phyloP scores from a whole-genome alignment of 495 filamentous ascomycete species.

The Aspergillus haitiensis region DNA sequence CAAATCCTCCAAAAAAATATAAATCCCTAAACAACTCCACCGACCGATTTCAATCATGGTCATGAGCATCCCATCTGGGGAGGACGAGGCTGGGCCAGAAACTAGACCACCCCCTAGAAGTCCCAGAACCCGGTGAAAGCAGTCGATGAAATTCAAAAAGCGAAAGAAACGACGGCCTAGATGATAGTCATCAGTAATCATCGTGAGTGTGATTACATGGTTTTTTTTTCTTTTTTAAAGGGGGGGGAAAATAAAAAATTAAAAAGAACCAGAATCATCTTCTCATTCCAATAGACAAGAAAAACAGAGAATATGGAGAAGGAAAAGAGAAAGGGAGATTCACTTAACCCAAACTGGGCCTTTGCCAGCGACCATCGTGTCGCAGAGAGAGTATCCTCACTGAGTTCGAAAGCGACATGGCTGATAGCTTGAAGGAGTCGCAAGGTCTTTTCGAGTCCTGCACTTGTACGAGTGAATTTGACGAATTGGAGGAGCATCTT shows the following conservation, averaged over 20 bases:
- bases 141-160: conserved; percentile 62
- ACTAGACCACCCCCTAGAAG: conserved; percentile 29
- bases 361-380: conserved; percentile 33
- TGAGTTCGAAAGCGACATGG: conserved; percentile 48
- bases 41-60: conserved; percentile 34
- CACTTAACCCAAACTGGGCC: conserved; percentile 38
- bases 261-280: conserved; percentile 3
- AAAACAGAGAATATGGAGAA: neutral
- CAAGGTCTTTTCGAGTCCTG: conserved; percentile 62
- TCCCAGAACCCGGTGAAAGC: conserved; percentile 50
- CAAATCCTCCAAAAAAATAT: conserved; percentile 42
- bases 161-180: conserved; percentile 58
- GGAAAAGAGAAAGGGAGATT: conserved; percentile 10
- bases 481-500: conserved; percentile 33
- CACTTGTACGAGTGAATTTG: conserved; percentile 37
- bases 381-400: conserved; percentile 26
- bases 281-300: neutral
- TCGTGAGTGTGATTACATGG: too few species aligned
- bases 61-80: conserved; percentile 19
- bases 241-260: neutral
- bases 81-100: conserved; percentile 1
- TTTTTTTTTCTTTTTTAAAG: too few species aligned
- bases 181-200: neutral
- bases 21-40: conserved; percentile 42
- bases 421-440: conserved; percentile 58